Percentiles rank a stretch among this genome's conserved stretches.
Conservation (phyloP, 305 asterid species). For the Fraxinus albicans region DNA sequence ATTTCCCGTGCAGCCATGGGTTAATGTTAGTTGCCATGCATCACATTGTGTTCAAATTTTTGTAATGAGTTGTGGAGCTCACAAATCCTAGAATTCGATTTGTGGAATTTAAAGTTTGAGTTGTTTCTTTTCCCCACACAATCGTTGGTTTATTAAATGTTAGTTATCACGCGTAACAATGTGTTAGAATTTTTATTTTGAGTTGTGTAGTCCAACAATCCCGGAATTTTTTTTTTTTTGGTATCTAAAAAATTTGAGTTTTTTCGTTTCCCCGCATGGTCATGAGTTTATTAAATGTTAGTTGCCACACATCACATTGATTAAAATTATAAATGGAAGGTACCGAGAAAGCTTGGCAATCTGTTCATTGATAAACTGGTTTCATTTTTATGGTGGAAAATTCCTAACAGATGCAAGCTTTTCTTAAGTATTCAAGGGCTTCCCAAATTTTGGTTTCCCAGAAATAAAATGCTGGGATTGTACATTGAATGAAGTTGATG, state of each 20-base stretch:
- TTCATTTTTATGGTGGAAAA: constrained; percentile 12
- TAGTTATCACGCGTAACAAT: neutral
- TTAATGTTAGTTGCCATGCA: neutral
- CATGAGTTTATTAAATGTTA: neutral
- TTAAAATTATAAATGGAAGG: neutral
- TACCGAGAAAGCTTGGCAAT: neutral
- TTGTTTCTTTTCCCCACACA: neutral
- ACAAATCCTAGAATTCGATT: neutral
- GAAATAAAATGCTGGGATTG: constrained; percentile 14
- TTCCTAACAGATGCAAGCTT: neutral
- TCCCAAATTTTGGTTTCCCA: constrained; percentile 9
- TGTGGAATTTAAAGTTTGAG: neutral
- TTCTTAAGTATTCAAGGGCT: neutral
- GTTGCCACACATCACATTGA: neutral
- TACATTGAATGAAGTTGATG: neutral
- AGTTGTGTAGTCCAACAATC: neutral
- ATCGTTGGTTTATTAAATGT: constrained; percentile 1
- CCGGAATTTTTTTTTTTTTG: neutral
- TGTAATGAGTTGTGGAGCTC: neutral
- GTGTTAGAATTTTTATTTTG: neutral
- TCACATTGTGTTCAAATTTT: neutral
- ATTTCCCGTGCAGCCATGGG: neutral
- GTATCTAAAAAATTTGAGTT: constrained; percentile 2
- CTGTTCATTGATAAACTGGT: neutral
- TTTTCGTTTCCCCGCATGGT: neutral